Evolutionary conservation across 1,139 yeast genomes (phyloP), one percentile per base, ranked within the genome.

Genomic region (Hemisphaericaspora xylanilytica): DNA sequence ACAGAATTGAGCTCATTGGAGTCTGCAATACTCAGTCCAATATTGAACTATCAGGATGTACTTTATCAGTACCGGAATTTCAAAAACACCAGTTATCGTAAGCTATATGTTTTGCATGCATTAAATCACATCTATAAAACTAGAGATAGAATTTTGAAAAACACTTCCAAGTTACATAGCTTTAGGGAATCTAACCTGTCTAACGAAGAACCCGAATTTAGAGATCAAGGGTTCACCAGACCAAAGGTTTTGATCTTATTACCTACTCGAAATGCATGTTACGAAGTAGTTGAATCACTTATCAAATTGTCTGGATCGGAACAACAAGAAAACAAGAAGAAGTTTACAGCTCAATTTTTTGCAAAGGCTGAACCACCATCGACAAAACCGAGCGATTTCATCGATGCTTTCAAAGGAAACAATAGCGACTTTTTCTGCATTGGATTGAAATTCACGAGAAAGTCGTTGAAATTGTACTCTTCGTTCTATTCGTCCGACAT

Each of bases 201-300:
- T 58, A 56, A 63, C n/a, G 67, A 65, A 10, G 80, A 73, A 42
- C 63, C 62, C 4, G 96, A 88, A 52, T 71, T 75, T 44, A 68
- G 95, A 43, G 98, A 92, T 58, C 98, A 92, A 60, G 97, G 98
- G 12, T 94, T 89, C 56, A 90, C 97, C 0, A 74, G 97, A 45
- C 96, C 98, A 1, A 90, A 89, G 55, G 90, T 85, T 2, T 67
- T 92, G 41, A 79, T 92, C 5, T 63, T 92, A 28, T 67, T 88
- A 35, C 97, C 99, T 7, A 88, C 96, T 0, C 75, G 96, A 55
- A 78, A 89, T 49, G 70, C 85, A 3, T 88, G 95, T 33, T 79
- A 78, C 56, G 80, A 81, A 40, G 70, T 87, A 15, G 79, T 90
- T n/a, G 75, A 78, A 37, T 70, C 75, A 28, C 53, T 92, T 31